A percentile compares a stretch with the other conserved stretches of the same genome.
phyloP scores from a whole-genome alignment of 164 flowering plant genomes.

The Vitis riparia region DNA sequence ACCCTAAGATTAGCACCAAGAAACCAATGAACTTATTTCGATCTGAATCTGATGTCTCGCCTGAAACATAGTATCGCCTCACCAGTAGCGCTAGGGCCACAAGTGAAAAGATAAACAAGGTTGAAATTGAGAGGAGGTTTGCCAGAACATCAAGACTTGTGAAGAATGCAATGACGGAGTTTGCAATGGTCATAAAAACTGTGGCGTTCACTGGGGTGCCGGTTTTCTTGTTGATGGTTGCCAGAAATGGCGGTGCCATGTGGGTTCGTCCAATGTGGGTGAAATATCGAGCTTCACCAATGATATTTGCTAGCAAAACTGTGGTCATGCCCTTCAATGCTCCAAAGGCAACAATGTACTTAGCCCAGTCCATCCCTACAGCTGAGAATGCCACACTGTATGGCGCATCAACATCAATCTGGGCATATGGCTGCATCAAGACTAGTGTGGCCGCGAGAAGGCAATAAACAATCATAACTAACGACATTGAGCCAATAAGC shows the following conservation, averaged over 20 bases:
- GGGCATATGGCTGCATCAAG: slow-evolving; percentile 26
- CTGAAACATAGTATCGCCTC: slow-evolving; percentile 30
- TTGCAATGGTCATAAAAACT: slow-evolving; percentile 18
- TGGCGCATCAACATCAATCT: slow-evolving; percentile 30
- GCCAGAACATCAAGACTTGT: slow-evolving; percentile 31
- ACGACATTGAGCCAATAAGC: slow-evolving; percentile 29
- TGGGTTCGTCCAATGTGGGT: slow-evolving; percentile 40
- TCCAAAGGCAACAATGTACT: slow-evolving; percentile 34
- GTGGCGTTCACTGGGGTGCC: slow-evolving; percentile 36
- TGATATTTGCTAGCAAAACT: slow-evolving; percentile 23
- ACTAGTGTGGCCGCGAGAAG: slow-evolving; percentile 22
- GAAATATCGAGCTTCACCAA: slow-evolving; percentile 33
- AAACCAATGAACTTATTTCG: slow-evolving; percentile 25
- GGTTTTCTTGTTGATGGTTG: slow-evolving; percentile 17
- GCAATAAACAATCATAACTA: slow-evolving; percentile 23
- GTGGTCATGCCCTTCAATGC: slow-evolving; percentile 44
- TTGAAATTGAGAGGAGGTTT: slow-evolving; percentile 38
- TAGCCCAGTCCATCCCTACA: slow-evolving; percentile 35
- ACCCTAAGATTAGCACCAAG: slow-evolving; percentile 23
- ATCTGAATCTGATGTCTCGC: slow-evolving; percentile 24
- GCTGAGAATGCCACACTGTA: slow-evolving; percentile 29
- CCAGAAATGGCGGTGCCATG: slow-evolving; percentile 35
- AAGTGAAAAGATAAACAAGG: slow-evolving; percentile 30
- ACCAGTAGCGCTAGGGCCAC: slow-evolving; percentile 31
- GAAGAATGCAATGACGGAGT: slow-evolving; percentile 29